phyloP scores from a whole-genome alignment of 768 basidiomycete genomes.

The Pluteus cervinus region DNA sequence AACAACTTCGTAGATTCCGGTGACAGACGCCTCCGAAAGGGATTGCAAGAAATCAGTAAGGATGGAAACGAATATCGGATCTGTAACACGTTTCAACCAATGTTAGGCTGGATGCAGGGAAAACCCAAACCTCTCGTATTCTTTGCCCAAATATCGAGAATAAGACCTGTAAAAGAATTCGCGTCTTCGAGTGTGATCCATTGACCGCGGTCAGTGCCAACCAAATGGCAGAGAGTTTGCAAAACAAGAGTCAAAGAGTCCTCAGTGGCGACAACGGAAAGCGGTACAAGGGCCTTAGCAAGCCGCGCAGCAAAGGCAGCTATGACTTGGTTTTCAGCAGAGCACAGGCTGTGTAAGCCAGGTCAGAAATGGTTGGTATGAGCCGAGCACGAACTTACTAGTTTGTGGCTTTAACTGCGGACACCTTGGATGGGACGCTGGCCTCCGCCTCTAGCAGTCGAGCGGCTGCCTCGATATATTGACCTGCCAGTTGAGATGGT shows the following conservation, averaged over 20 bases:
- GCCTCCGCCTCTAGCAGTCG: slow-evolving; percentile 78
- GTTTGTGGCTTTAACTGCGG: slow-evolving; percentile 88
- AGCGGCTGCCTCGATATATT: slow-evolving; percentile 85
- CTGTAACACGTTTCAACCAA: slow-evolving; percentile 23
- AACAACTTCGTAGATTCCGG: slow-evolving; percentile 64
- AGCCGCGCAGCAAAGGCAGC: slow-evolving; percentile 67
- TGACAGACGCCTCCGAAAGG: slow-evolving; percentile 54
- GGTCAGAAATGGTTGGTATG: slow-evolving; percentile 5
- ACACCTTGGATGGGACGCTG: slow-evolving; percentile 86
- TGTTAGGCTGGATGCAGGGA: neutral
- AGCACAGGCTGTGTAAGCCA: slow-evolving; percentile 53
- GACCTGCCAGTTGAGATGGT: slow-evolving; percentile 64
- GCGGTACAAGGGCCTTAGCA: slow-evolving; percentile 76
- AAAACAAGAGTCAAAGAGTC: slow-evolving; percentile 86
- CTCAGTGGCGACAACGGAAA: slow-evolving; percentile 73
- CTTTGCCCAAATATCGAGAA: slow-evolving; percentile 80
- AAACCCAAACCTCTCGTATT: slow-evolving; percentile 67
- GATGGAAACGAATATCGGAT: slow-evolving; percentile 86
- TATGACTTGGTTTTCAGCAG: slow-evolving; percentile 54
- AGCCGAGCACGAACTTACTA: slow-evolving; percentile 52
- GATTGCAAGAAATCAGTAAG: slow-evolving; percentile 74
- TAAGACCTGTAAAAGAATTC: slow-evolving; percentile 53
- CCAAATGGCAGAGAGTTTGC: slow-evolving; percentile 75
- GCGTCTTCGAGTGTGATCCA: slow-evolving; percentile 72
- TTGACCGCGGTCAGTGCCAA: slow-evolving; percentile 64